phyloP scores from a whole-genome alignment of 2,329 filamentous ascomycete species.

The Biscogniauxia sp. region DNA sequence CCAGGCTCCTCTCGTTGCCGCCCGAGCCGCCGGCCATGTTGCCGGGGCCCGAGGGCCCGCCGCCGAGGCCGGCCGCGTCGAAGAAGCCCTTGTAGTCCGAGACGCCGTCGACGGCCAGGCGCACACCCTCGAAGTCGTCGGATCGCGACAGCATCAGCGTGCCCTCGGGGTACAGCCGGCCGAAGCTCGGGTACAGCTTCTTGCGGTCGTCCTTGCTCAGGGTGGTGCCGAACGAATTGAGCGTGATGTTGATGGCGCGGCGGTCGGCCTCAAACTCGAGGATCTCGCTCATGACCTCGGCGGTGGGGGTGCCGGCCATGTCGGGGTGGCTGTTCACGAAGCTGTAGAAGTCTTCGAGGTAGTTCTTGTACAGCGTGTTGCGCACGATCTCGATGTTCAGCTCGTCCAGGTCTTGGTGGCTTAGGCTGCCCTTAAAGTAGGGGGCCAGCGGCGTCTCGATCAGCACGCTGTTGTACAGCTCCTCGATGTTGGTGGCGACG shows the following conservation, averaged over 20 bases:
- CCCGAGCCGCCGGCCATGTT: constrained; percentile 83
- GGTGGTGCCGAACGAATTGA: constrained; percentile 98
- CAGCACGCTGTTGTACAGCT: constrained; percentile 95
- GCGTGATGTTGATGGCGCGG: constrained; percentile 96
- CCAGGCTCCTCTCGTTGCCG: constrained; percentile 81
- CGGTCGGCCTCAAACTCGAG: constrained; percentile 96
- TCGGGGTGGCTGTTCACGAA: constrained; percentile 91
- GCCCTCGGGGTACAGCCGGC: constrained; percentile 88
- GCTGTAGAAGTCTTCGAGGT: constrained; percentile 93
- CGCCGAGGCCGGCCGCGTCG: constrained; percentile 79
- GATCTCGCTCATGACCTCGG: constrained; percentile 93
- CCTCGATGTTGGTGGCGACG: constrained; percentile 97
- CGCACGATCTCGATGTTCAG: constrained; percentile 99
- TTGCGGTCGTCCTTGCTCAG: constrained; percentile 89
- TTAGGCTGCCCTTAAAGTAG: constrained; percentile 96
- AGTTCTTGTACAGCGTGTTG: constrained; percentile 99
- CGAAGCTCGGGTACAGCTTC: constrained; percentile 93
- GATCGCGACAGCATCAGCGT: constrained; percentile 92
- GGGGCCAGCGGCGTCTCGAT: constrained; percentile 94
- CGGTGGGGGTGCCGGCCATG: constrained; percentile 81
- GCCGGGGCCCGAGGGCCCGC: constrained; percentile 68
- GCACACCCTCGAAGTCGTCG: constrained; percentile 91
- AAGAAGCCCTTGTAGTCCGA: constrained; percentile 95
- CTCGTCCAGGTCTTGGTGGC: constrained; percentile 95
- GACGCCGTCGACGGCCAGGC: constrained; percentile 89